Base-by-base conservation (phyloP, 805 yeast species). In the Kregervanrija delftensis region DNA sequence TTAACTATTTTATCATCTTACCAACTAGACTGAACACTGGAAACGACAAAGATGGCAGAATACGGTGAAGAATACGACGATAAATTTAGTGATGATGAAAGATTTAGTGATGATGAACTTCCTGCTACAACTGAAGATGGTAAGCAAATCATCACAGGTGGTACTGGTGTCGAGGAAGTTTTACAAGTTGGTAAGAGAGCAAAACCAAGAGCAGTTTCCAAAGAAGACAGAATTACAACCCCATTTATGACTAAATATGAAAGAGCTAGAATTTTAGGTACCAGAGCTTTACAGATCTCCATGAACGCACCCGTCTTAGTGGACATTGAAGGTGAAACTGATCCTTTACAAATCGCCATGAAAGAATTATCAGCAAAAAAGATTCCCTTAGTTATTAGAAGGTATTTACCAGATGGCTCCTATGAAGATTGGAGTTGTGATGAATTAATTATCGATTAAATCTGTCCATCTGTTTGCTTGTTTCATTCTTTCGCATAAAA, bases 191-290 rank as follows among this genome's bases (percentile, higher is more conserved):
- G 73, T 15, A 56, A 49, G 42, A 55, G 52, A 39, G 54, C 53
- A 8, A 50, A 46, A 34, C 46, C 54, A 51, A 78, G 87, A 58
- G 95, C 97, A 14, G 88, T 93, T 48, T 86, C 96, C 46, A 86
- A 78, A 55, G 96, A 87, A 16, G 71, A 86, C 52, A 79, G 99
- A 66, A 76, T 89, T 28, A 93, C 99, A 11, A 93, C 99, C 5
- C 99, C 99, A 43, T 93, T 91, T 64, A 90, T 93, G 98, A 93
- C 99, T 46, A 93, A 95, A 63, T 93, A 93, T 65, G 99, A 93
- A 72, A 79, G 97, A 57, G 99, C 99, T 8, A 80, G 99, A 70
- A 88, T 93, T 49, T 76, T 93, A 58, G 99, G 99, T 28, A 93
- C 99, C 10, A 78, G 99, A 58, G 99, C 99, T 1, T 71, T 93